A percentile compares a stretch with the other conserved stretches of the same genome.
These are phyloP conservation scores for Colletotrichum sp. DNA, from an alignment of 2,329 filamentous ascomycete genomes.

Conservation along the genomic window DNA sequence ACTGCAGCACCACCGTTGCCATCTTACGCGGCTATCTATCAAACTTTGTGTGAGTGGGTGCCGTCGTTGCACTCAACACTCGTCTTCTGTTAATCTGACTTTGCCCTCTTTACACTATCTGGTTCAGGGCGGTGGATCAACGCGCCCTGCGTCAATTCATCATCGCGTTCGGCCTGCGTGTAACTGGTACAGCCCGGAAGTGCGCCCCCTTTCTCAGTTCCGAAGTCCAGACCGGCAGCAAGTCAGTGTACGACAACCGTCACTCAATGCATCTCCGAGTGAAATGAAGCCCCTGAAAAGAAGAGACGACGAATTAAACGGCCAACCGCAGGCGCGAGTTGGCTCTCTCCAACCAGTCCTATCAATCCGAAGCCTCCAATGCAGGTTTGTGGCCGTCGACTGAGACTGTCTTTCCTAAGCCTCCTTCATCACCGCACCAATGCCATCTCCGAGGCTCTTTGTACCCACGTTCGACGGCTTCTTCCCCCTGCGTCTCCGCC, in stretches of 20 bases:
- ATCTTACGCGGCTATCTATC: neutral
- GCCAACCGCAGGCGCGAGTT: neutral
- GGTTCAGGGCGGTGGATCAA: neutral
- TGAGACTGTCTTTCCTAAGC: neutral
- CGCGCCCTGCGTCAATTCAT: neutral
- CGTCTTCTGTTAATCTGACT: neutral
- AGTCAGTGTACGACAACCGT: neutral
- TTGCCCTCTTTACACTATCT: neutral
- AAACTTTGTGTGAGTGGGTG: neutral
- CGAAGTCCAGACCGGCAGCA: neutral
- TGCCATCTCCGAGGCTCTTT: neutral
- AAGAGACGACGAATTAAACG: neutral
- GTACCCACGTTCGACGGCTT: neutral
- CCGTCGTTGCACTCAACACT: neutral
- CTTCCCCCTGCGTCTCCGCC: constrained; percentile 6
- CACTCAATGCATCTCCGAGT: neutral
- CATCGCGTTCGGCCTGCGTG: neutral
- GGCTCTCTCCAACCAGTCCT: neutral
- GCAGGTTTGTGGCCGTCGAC: neutral
- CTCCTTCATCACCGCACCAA: neutral
- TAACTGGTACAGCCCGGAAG: neutral
- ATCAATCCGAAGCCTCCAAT: neutral
- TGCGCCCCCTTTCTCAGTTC: neutral
- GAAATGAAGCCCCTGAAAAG: neutral
- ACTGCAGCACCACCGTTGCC: neutral